Evolutionary conservation across 805 yeast species (phyloP), one percentile per base, ranked within the genome.

Genomic region (Wickerhamiella nectarea): DNA sequence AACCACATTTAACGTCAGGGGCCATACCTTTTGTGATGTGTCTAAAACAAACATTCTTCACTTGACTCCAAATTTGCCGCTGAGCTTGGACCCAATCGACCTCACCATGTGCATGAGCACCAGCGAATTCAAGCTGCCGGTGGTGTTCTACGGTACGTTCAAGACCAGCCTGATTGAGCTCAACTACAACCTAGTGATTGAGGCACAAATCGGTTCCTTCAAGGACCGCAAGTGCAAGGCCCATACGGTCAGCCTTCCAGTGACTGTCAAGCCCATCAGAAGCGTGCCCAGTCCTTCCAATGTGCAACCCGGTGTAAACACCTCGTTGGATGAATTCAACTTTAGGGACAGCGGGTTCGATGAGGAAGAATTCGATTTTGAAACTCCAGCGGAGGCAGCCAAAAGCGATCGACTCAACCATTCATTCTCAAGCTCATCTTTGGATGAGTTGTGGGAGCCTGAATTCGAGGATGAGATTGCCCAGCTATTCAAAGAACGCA

Each of bases 381-480:
- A 28, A 14, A 8, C 6, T 4, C 31, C 31, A 8, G n/a, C 31
- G 6, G n/a, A 12, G 15, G 24, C 8, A 5, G 8, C 8, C 24
- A 21, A 21, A 21, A 21, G 18, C 9, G 28, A 4, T 4, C 15
- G 33, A 14, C 39, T 28, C 21, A 20, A 39, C 24, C 21, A 18
- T 15, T 39, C 42, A 3, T 14, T 22, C 25, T 40, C 43, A 3
- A 21, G 33, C 17, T 22, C 34, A 2, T 22, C 34, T 24, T 38
- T 40, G 12, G 43, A 40, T 7, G 36, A 40, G 33, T 20, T 40
- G 37, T 40, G 43, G 43, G 43, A 34, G 33, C 43, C 43, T n/a
- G 43, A 40, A 24, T 34, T 22, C 9, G 43, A 40, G 26, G 38
- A 34, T 11, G 43, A 40, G 35, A 33, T 40, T 12, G 43, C 38